A percentile compares a stretch with the other conserved stretches of the same genome.
Conservation (phyloP, 805 yeast genomes). For the Candida sakaeoensis region DNA sequence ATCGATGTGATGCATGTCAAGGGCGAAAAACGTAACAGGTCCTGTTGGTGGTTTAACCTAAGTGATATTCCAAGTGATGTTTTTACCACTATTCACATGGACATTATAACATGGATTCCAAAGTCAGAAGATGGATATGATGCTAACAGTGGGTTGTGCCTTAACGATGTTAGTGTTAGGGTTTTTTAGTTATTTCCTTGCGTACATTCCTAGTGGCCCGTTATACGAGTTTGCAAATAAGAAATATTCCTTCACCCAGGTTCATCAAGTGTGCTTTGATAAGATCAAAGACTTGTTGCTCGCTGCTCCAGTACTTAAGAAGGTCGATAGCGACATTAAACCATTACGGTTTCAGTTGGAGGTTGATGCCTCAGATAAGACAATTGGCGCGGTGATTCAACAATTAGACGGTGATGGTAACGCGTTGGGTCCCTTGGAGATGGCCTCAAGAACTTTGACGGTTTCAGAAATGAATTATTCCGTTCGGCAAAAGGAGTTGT, state of each 20-base stretch:
- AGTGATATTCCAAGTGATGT: too few species aligned
- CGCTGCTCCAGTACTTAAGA: neutral
- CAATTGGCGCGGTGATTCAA: slow-evolving; percentile 4
- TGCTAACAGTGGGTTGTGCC: too few species aligned
- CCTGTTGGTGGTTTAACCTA: too few species aligned
- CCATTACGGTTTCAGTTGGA: slow-evolving; percentile 3
- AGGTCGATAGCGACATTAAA: neutral
- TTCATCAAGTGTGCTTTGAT: neutral
- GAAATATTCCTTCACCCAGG: neutral
- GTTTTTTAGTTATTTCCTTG: neutral
- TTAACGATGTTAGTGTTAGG: neutral
- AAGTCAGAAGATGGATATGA: too few species aligned
- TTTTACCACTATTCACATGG: too few species aligned
- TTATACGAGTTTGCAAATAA: neutral
- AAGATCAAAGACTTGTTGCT: neutral
- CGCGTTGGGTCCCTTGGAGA: neutral
- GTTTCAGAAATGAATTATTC: too few species aligned
- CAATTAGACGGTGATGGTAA: neutral
- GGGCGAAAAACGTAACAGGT: too few species aligned
- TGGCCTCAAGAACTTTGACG: neutral
- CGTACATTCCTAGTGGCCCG: neutral
- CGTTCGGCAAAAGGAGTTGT: slow-evolving; percentile 6
- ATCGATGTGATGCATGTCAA: too few species aligned
- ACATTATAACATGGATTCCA: too few species aligned
- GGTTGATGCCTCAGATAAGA: slow-evolving; percentile 2